Percentiles rank a stretch among this genome's conserved stretches.
Evolutionary conservation across 2,329 filamentous ascomycete genomes (phyloP).

Genomic region (Fusarium sp.): DNA sequence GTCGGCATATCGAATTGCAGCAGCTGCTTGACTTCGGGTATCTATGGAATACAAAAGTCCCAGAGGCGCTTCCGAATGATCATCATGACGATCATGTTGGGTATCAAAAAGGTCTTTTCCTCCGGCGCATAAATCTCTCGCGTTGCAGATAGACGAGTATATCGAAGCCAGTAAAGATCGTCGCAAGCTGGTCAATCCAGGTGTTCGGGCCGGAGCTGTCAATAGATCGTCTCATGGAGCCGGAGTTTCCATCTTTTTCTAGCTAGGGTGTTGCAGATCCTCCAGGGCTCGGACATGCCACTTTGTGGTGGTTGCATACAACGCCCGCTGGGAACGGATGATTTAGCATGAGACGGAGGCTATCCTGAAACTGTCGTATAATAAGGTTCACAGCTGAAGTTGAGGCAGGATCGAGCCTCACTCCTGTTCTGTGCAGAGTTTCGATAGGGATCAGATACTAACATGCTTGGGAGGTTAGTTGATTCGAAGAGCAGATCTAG

Average conservation of each 20-base stretch:
- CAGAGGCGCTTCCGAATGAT: not conserved
- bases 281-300: not conserved
- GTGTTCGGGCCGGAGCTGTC: not conserved
- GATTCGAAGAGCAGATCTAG: not conserved
- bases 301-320: not conserved
- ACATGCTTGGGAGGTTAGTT: not conserved
- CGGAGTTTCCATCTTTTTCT: not conserved
- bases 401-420: not conserved
- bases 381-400: not conserved
- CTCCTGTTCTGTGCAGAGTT: not conserved
- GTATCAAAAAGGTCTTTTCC: not conserved
- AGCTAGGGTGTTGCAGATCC: not conserved
- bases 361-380: not conserved
- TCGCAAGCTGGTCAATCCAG: not conserved
- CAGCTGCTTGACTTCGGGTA: not conserved
- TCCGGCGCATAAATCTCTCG: not conserved
- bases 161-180: not conserved
- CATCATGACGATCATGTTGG: not conserved
- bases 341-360: not conserved
- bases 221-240: not conserved
- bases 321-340: not conserved
- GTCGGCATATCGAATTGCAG: not conserved
- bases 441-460: not conserved
- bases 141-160: not conserved
- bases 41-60: not conserved